These are phyloP conservation scores for Lyophyllum shimeji DNA, from an alignment of 768 basidiomycete genomes.

Conservation along the genomic window DNA sequence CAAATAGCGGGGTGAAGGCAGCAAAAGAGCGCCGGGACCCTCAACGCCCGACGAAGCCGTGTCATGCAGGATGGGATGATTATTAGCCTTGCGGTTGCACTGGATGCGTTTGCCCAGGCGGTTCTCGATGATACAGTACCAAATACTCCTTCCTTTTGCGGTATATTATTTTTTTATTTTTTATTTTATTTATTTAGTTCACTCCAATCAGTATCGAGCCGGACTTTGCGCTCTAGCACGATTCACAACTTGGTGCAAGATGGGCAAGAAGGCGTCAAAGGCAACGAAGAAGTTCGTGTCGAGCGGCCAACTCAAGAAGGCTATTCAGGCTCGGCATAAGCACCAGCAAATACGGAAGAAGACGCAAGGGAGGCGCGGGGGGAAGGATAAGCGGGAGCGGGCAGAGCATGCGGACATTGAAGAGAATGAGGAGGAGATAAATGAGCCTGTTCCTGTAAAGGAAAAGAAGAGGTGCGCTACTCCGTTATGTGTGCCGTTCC, in stretches of 20 bases:
- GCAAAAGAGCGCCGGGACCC: background rate
- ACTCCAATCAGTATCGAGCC: too few species aligned
- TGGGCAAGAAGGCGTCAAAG: constrained; percentile 68
- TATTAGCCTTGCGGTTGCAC: too few species aligned
- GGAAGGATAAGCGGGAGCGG: constrained; percentile 35
- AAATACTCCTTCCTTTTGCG: too few species aligned
- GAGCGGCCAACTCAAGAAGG: constrained; percentile 85
- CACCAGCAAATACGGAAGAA: constrained; percentile 76
- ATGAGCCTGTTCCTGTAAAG: constrained; percentile 13
- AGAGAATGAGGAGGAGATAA: constrained; percentile 32
- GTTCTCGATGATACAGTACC: too few species aligned
- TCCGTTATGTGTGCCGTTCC: background rate
- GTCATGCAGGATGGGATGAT: background rate
- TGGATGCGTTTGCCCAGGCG: too few species aligned
- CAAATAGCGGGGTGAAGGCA: background rate
- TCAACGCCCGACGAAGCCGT: background rate
- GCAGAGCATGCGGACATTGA: constrained; percentile 31
- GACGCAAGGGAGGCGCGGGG: constrained; percentile 56
- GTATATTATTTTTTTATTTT: too few species aligned
- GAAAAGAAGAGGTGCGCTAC: constrained; percentile 14
- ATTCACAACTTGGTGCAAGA: constrained; percentile 14
- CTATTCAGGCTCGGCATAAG: constrained; percentile 81
- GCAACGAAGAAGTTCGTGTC: constrained; percentile 86
- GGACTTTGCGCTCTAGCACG: background rate
- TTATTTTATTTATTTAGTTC: too few species aligned